phyloP scores from a whole-genome alignment of 1,139 yeast species.

The Kodamaea plutei region DNA sequence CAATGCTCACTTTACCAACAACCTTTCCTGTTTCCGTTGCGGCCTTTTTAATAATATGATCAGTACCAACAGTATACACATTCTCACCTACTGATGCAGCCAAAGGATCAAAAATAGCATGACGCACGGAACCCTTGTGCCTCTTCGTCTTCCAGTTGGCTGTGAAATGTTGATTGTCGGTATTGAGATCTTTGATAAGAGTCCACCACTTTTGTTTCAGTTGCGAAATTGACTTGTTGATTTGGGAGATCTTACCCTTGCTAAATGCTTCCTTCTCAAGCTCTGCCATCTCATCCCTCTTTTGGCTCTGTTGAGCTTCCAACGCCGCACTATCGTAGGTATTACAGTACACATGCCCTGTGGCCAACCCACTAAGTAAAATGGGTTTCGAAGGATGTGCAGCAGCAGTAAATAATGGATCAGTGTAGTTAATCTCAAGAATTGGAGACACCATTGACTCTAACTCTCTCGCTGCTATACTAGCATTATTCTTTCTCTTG shows the following conservation, averaged over 20 bases:
- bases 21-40: conserved; percentile 74
- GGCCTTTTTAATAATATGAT: conserved; percentile 75
- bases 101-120: conserved; percentile 60
- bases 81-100: conserved; percentile 45
- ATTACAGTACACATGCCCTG: conserved; percentile 66
- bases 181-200: conserved; percentile 34
- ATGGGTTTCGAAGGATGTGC: conserved; percentile 74
- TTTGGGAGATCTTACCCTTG: conserved; percentile 24
- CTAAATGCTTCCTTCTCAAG: conserved; percentile 25
- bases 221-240: conserved; percentile 33
- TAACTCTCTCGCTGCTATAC: conserved; percentile 27
- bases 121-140: conserved; percentile 86
- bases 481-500: conserved; percentile 29
- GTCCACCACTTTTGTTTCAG: conserved; percentile 49
- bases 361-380: conserved; percentile 67
- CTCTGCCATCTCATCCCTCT: conserved; percentile 19
- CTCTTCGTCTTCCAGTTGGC: conserved; percentile 81
- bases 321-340: conserved; percentile 49
- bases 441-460: conserved; percentile 47
- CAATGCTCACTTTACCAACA: conserved; percentile 42
- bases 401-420: conserved; percentile 73
- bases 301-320: conserved; percentile 25
- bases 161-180: conserved; percentile 26
- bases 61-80: conserved; percentile 73
- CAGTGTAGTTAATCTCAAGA: conserved; percentile 47